These are phyloP conservation scores for Penicillium sp. DNA, from an alignment of 2,329 filamentous ascomycete genomes.

Conservation along the genomic window DNA sequence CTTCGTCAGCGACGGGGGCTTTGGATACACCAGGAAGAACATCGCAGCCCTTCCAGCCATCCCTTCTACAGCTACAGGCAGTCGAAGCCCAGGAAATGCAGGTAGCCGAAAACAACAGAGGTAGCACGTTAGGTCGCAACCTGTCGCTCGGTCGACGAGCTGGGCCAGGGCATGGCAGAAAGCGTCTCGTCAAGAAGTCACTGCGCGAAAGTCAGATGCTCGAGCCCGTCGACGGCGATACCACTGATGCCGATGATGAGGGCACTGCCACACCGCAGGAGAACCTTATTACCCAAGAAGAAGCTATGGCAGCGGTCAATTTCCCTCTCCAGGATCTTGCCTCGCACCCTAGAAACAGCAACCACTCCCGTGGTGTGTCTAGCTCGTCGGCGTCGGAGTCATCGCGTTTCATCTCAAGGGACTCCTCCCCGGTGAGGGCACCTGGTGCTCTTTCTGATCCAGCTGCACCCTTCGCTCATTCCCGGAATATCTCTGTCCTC, in stretches of 20 bases:
- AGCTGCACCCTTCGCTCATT: not conserved
- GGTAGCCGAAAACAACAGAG: constrained; percentile 1
- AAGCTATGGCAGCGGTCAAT: constrained; percentile 2
- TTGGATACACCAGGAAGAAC: constrained; percentile 2
- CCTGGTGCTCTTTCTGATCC: not conserved
- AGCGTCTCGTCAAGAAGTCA: constrained; percentile 10
- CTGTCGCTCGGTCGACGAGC: constrained; percentile 15
- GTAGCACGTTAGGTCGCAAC: constrained; percentile 4
- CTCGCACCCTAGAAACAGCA: not conserved
- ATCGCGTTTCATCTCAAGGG: constrained; percentile 23
- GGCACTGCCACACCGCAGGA: constrained; percentile 21
- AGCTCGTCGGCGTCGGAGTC: constrained; percentile 3
- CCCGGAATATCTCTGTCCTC: constrained; percentile 47
- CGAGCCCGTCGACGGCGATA: constrained; percentile 17
- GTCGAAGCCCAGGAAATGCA: constrained; percentile 4
- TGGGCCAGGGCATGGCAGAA: constrained; percentile 16
- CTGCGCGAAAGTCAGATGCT: constrained; percentile 6
- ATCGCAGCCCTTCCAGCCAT: constrained; percentile 4
- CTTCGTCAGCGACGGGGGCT: not conserved
- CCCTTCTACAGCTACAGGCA: constrained; percentile 8
- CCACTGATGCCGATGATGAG: constrained; percentile 22
- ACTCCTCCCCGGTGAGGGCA: constrained; percentile 44
- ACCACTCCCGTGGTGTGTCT: constrained; percentile 1
- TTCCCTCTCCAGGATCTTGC: constrained; percentile 1
- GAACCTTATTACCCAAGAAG: not conserved